A percentile compares a stretch with the other conserved stretches of the same genome.
Evolutionary conservation across 2,329 filamentous ascomycete species (phyloP).

Genomic region (Fusarium ramigenum): DNA sequence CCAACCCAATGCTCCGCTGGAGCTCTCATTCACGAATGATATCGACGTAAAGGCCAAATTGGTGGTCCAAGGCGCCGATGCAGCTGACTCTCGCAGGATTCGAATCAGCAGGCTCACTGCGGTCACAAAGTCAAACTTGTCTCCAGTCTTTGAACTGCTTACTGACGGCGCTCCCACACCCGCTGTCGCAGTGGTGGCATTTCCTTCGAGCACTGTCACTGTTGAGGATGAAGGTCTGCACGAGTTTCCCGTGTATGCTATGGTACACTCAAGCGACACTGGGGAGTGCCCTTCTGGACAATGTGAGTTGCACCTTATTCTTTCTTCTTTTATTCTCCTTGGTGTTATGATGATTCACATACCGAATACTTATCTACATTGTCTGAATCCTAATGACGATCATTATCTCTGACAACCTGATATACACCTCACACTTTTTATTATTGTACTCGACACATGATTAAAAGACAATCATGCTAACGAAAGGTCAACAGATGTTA

Average conservation of each 20-base stretch:
- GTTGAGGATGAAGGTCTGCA: conserved; percentile 46
- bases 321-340: conserved; percentile 42
- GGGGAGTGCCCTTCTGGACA: conserved; percentile 90
- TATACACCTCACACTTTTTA: conserved; percentile 51
- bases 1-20: conserved; percentile 45
- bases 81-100: conserved; percentile 37
- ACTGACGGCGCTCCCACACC: conserved; percentile 81
- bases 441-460: conserved; percentile 1
- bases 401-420: conserved; percentile 90
- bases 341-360: conserved; percentile 82
- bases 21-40: conserved; percentile 65
- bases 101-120: conserved; percentile 70
- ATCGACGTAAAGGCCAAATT: conserved; percentile 64
- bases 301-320: conserved; percentile 72
- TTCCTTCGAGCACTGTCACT: conserved; percentile 64
- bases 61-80: conserved; percentile 59
- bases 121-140: conserved; percentile 73
- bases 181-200: conserved; percentile 75
- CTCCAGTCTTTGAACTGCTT: conserved; percentile 72
- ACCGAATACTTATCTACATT: conserved; percentile 99
- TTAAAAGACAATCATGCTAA: conserved; percentile 45
- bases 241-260: conserved; percentile 62
- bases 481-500: conserved; percentile 41
- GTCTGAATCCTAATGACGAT: conserved; percentile 94
- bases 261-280: conserved; percentile 87